Base-by-base conservation (phyloP, 352 stramenopile genomes). In the Globisporangium viniferum region DNA sequence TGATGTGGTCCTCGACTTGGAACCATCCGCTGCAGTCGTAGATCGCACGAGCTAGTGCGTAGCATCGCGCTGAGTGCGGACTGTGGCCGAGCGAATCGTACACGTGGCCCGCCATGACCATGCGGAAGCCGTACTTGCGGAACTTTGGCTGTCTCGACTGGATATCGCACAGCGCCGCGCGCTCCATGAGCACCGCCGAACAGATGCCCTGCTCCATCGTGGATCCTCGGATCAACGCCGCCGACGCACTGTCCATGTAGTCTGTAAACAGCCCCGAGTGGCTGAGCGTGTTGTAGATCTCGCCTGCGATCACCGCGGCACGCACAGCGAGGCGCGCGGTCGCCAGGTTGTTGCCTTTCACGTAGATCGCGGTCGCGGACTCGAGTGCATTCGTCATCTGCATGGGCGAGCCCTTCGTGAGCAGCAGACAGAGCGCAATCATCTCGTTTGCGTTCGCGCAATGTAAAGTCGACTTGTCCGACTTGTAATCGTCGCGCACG, bases 401-500 rank as follows among this genome's bases (percentile, higher is more conserved):
- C 67, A 92, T 84, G 0, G 86, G 81, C 7, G 87, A 92, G 31
- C 87, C 88, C 20, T 89, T 91, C 0, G 81, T 91, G 22, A 96
- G 64, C 35, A 96, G 73, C 53, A 94, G 67, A 55, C 88, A 95
- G 22, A 97, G 44, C 22, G 89, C 88, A 64, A 97, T 95, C 88
- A 94, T 93, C 64, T 97, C 89, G 71, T 95, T 95, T 1, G 86
- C 86, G 67, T 93, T 90, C 1, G 86, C 89, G 48, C 79, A 87
- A 55, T 97, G 89, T 49, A 92, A 78, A 35, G 90, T 57, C 12
- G 89, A 93, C 75, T 94, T 95, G 77, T 97, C 90, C 10, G 85
- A 91, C 66, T 95, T 97, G 68, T 92, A 98, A 74, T 98, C 92
- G 60, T 98, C 92, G 18, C 92, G 80, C 29, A 89, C 92, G 35